phyloP scores from a whole-genome alignment of 2,329 filamentous ascomycete species.

The Aureobasidium sp. region DNA sequence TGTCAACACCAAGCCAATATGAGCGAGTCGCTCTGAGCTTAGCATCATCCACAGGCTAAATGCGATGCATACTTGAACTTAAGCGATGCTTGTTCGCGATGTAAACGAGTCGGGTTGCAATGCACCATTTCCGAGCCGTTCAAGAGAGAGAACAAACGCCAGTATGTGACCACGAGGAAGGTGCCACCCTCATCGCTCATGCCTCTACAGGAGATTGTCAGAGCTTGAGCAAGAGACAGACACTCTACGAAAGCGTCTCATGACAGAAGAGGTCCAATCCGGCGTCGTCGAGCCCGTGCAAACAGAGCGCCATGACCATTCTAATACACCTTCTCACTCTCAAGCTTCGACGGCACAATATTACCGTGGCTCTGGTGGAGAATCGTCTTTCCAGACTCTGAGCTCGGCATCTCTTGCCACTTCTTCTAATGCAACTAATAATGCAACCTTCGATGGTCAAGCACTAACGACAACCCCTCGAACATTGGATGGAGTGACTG shows the following conservation, averaged over 20 bases:
- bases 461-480: constrained; percentile 1
- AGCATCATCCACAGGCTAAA: neutral
- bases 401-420: neutral
- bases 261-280: neutral
- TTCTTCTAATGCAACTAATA: neutral
- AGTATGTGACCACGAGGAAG: neutral
- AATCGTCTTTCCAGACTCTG: neutral
- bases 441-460: neutral
- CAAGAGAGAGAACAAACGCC: neutral
- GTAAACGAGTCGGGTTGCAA: neutral
- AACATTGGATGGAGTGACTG: neutral
- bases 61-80: constrained; percentile 1
- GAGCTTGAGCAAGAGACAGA: constrained; percentile 8
- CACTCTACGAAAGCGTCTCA: neutral
- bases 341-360: neutral
- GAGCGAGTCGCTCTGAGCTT: neutral
- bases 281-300: neutral
- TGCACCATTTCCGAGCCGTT: neutral
- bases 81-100: neutral
- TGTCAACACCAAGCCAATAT: neutral
- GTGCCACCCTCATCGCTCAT: neutral
- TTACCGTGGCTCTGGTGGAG: neutral
- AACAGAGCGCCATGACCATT: neutral
- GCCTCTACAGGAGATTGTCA: neutral
- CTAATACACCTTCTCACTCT: neutral